Evolutionary conservation across 2,329 filamentous ascomycete species (phyloP).

Genomic region (Sclerotiophoma versabilis): DNA sequence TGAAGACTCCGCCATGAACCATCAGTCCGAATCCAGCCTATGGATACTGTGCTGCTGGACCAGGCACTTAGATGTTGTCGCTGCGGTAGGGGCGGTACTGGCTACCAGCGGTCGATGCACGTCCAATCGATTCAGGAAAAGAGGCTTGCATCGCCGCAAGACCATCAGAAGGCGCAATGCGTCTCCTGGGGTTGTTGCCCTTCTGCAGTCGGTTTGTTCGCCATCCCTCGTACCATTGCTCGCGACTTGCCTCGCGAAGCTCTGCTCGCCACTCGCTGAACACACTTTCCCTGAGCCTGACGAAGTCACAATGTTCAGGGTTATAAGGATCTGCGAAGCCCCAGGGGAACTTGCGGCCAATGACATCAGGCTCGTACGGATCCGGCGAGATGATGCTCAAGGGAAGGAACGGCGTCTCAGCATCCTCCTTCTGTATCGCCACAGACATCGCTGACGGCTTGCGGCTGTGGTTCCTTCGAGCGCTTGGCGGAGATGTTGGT

Average conservation of each 20-base stretch:
- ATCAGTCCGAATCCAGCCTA: too few species aligned
- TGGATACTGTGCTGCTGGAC: background rate
- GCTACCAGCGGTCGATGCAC: slow-evolving; percentile 42
- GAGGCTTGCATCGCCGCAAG: slow-evolving; percentile 34
- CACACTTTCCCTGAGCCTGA: slow-evolving; percentile 86
- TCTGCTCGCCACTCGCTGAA: slow-evolving; percentile 94
- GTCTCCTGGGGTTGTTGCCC: slow-evolving; percentile 30
- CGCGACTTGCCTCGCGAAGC: slow-evolving; percentile 85
- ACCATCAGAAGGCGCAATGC: slow-evolving; percentile 40
- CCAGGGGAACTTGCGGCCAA: slow-evolving; percentile 94
- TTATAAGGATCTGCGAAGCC: slow-evolving; percentile 96
- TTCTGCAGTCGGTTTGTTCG: slow-evolving; percentile 65
- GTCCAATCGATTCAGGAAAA: slow-evolving; percentile 38
- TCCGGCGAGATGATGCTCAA: slow-evolving; percentile 95
- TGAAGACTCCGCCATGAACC: too few species aligned
- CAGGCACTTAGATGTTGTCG: slow-evolving; percentile 25
- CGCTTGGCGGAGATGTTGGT: slow-evolving; percentile 44
- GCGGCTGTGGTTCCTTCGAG: slow-evolving; percentile 47
- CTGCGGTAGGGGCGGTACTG: slow-evolving; percentile 38
- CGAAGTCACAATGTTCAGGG: slow-evolving; percentile 90
- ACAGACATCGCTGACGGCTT: slow-evolving; percentile 51
- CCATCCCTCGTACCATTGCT: slow-evolving; percentile 97
- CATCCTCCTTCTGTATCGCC: slow-evolving; percentile 47
- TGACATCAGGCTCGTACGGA: slow-evolving; percentile 78
- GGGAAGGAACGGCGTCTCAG: slow-evolving; percentile 73